Evolutionary conservation across 2,329 filamentous ascomycete species (phyloP).

Genomic region (Trichocomaceae sp.): DNA sequence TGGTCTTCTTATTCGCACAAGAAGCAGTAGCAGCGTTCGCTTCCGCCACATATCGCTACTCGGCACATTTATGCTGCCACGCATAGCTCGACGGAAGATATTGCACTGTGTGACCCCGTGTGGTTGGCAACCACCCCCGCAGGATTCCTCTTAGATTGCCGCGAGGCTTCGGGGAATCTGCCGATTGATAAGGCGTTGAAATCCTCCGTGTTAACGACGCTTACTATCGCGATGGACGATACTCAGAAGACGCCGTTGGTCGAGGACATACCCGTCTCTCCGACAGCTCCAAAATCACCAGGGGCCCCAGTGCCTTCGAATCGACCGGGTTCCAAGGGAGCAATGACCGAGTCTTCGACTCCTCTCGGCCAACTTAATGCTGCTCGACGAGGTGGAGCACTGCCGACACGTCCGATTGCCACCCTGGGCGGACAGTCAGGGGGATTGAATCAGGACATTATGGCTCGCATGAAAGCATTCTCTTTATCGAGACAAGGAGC

Average conservation of each 20-base stretch:
- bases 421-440: conserved; percentile 40
- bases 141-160: conserved; percentile 1
- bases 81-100: not conserved
- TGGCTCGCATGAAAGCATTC: conserved; percentile 64
- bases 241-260: conserved; percentile 18
- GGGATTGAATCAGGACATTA: conserved; percentile 56
- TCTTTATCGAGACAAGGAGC: conserved; percentile 58
- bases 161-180: conserved; percentile 1
- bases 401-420: conserved; percentile 21
- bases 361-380: conserved; percentile 70
- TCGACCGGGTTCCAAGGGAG: conserved; percentile 13
- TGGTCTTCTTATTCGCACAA: not conserved
- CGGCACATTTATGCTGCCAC: not conserved
- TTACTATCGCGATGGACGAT: conserved; percentile 16
- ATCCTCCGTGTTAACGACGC: no score
- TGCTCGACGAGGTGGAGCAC: conserved; percentile 45
- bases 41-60: not conserved
- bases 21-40: not conserved
- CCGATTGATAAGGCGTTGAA: not conserved
- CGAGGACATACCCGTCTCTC: conserved; percentile 18
- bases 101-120: not conserved
- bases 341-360: conserved; percentile 58
- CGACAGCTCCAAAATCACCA: conserved; percentile 24
- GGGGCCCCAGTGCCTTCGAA: conserved; percentile 20
- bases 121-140: not conserved